A percentile compares a stretch with the other conserved stretches of the same genome.
Evolutionary conservation across 345 rosid species (phyloP).

Genomic region (Citrus maxima): DNA sequence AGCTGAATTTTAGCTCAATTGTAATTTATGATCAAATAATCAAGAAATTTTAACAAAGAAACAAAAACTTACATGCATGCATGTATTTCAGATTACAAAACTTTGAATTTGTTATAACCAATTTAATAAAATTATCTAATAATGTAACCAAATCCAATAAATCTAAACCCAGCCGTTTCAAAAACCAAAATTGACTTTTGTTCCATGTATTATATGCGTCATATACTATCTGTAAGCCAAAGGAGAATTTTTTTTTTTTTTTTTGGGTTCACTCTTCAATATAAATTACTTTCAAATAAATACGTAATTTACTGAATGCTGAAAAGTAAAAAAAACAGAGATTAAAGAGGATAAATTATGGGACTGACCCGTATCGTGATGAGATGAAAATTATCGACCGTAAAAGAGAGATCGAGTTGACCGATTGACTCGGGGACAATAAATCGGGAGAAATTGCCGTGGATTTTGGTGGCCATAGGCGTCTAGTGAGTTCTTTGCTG

Average conservation of each 20-base stretch:
- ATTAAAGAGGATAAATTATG: not conserved
- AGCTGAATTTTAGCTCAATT: too few relatives aligned
- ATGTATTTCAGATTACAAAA: not conserved
- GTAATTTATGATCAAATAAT: too few relatives aligned
- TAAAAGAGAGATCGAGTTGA: slow-evolving; percentile 2
- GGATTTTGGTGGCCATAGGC: slow-evolving; percentile 34
- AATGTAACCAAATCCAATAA: not conserved
- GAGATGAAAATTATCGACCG: not conserved
- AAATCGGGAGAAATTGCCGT: slow-evolving; percentile 11
- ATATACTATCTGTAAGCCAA: not conserved
- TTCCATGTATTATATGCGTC: not conserved
- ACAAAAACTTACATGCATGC: not conserved
- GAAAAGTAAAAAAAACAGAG: not conserved
- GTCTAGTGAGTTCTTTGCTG: not conserved
- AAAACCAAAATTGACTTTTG: not conserved
- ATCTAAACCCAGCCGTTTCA: not conserved
- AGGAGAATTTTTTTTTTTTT: not conserved
- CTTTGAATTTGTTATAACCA: not conserved
- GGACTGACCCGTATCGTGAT: not conserved
- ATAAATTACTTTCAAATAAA: not conserved
- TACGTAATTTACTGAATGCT: not conserved
- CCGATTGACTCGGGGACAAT: not conserved
- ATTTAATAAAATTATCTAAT: not conserved
- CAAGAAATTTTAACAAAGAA: not conserved
- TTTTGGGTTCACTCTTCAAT: not conserved